A percentile compares a stretch with the other conserved stretches of the same genome.
Evolutionary conservation across 176 grass and related monocot genomes (phyloP).

Genomic region (Aegilops umbellulata): DNA sequence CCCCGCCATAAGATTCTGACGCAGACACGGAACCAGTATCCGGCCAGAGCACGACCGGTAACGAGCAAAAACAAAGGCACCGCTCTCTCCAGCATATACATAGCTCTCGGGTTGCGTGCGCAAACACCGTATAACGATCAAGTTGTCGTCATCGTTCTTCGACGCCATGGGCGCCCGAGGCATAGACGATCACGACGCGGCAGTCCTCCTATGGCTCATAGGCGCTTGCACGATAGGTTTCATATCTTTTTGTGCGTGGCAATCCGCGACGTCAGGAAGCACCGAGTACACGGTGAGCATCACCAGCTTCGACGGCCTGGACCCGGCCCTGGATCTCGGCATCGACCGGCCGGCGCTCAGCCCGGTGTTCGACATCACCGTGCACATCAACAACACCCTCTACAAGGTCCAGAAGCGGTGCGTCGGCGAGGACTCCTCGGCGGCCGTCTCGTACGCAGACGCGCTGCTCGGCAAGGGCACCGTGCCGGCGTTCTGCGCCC

Average conservation of each 20-base stretch:
- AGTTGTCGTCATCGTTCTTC: background rate
- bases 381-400: background rate
- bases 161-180: background rate
- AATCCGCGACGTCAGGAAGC: background rate
- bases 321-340: background rate
- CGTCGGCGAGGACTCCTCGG: background rate
- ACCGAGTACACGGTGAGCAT: background rate
- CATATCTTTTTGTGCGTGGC: background rate
- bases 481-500: background rate
- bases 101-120: background rate
- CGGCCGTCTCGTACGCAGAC: background rate
- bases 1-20: background rate
- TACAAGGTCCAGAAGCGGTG: background rate
- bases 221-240: background rate
- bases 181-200: background rate
- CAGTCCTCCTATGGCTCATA: background rate
- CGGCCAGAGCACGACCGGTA: background rate
- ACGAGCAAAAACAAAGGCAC: background rate
- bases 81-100: background rate
- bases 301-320: background rate
- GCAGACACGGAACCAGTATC: background rate
- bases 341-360: background rate
- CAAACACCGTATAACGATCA: background rate
- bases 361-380: background rate
- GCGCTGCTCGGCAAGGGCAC: background rate